Evolutionary conservation across 305 asterid species (phyloP), one percentile per base, ranked within the genome.

Genomic region (Fraxinus baroniana): DNA sequence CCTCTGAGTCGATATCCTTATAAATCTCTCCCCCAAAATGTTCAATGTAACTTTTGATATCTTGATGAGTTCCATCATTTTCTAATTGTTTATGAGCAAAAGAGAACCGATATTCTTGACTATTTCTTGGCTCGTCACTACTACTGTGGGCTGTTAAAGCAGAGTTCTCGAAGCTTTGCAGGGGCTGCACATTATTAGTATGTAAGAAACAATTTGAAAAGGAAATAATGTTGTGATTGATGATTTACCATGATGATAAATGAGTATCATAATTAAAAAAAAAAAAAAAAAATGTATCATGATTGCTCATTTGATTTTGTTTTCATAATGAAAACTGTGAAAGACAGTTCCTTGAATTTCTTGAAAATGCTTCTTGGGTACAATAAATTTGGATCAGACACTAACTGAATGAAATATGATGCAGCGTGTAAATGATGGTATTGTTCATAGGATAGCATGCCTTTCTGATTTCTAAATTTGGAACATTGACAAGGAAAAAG

Each of bases 41-140:
- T 91, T 87, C 91, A 74, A 91, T 84, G 87, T 78, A 94, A 83
- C 90, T 93, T 79, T 73, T 79, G 3, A 94, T 81, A 83, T 89
- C 92, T 52, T 80, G 90, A 74, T 87, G 82, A 78, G 84, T 79
- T 55, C 44, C 81, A 9, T 20, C 70, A 70, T 71, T 77, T 79
- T 86, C 88, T 8, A 76, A 32, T 62, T 84, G 84, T 64, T 78
- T 87, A 33, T 86, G 84, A 32, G 86, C 85, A 76, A 91, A 91
- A 2, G 97, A 88, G 88, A 91, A 89, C 83, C 78, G 85, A 35
- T 80, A 70, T 62, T 60, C 85, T 55, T 80, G 85, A 79, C 79
- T 74, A 85, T 74, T 84, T 64, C 41, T 88, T 57, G 55, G 83
- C 24, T 74, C 89, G 5, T 39, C 46, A 5, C 52, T 86, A 81